phyloP scores from a whole-genome alignment of 1,284 basidiomycete species.

The Puccinia coronata region DNA sequence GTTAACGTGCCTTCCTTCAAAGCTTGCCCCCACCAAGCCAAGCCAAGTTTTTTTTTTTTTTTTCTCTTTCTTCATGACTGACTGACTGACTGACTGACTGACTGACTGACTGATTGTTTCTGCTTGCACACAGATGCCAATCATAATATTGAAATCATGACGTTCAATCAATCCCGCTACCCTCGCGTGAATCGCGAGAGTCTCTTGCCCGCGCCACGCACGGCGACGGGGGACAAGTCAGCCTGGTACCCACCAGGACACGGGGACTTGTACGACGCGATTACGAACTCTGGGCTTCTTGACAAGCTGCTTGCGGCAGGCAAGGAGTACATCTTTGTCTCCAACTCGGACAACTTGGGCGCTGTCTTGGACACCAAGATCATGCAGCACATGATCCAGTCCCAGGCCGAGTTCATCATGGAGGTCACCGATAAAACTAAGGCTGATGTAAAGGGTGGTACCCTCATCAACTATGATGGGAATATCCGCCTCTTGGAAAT shows the following conservation, averaged over 20 bases:
- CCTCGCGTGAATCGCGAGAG: slow-evolving; percentile 96
- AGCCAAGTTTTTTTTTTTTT: too few relatives aligned
- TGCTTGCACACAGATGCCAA: slow-evolving; percentile 50
- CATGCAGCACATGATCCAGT: slow-evolving; percentile 71
- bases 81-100: too few relatives aligned
- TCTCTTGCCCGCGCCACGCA: slow-evolving; percentile 82
- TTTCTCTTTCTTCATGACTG: too few relatives aligned
- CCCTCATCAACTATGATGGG: slow-evolving; percentile 79
- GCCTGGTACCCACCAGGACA: slow-evolving; percentile 99
- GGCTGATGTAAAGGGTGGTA: slow-evolving; percentile 99
- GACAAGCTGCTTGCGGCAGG: slow-evolving; percentile 92
- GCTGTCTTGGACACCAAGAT: slow-evolving; percentile 79
- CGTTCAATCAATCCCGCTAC: slow-evolving; percentile 97
- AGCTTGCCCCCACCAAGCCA: too few relatives aligned
- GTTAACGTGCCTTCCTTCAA: too few relatives aligned
- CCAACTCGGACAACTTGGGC: slow-evolving; percentile 98
- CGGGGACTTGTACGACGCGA: slow-evolving; percentile 92
- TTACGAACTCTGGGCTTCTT: slow-evolving; percentile 90
- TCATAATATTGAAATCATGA: slow-evolving; percentile 61
- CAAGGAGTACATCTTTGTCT: slow-evolving; percentile 99
- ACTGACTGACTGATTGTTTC: too few relatives aligned
- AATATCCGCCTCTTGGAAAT: slow-evolving; percentile 93
- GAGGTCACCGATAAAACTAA: slow-evolving; percentile 98
- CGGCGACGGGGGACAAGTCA: slow-evolving; percentile 86
- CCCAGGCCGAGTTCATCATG: slow-evolving; percentile 59